phyloP scores from a whole-genome alignment of 495 filamentous ascomycete genomes.

The Aspergillus ostianus region DNA sequence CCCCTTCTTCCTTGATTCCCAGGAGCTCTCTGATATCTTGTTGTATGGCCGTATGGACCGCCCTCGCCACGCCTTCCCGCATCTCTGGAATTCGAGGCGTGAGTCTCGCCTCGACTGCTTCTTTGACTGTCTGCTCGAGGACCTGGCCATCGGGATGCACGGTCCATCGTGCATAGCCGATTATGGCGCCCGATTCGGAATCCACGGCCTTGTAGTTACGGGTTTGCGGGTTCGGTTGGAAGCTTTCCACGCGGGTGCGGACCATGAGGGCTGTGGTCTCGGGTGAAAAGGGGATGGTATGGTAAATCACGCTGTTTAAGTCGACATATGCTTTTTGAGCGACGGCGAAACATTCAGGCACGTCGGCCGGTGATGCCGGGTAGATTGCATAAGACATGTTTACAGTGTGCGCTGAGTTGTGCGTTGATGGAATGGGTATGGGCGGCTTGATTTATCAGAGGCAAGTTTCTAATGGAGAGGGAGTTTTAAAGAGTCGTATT shows the following conservation, averaged over 20 bases:
- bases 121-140: background rate
- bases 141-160: background rate
- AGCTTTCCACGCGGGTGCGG: background rate
- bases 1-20: background rate
- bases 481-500: too few species aligned
- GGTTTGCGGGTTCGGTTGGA: background rate
- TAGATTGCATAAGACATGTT: background rate
- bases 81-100: background rate
- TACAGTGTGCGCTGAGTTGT: too few species aligned
- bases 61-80: background rate
- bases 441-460: too few species aligned
- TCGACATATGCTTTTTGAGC: background rate
- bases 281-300: background rate
- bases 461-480: too few species aligned
- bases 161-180: background rate
- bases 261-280: background rate
- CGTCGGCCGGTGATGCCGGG: background rate
- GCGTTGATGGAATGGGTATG: too few species aligned
- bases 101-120: background rate
- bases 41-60: background rate
- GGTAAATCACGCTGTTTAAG: background rate
- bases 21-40: background rate
- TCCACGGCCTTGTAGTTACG: background rate
- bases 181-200: background rate
- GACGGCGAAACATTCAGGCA: background rate